These are phyloP conservation scores for Penicillium riverlandense DNA, from an alignment of 495 filamentous ascomycete species.

Conservation along the genomic window DNA sequence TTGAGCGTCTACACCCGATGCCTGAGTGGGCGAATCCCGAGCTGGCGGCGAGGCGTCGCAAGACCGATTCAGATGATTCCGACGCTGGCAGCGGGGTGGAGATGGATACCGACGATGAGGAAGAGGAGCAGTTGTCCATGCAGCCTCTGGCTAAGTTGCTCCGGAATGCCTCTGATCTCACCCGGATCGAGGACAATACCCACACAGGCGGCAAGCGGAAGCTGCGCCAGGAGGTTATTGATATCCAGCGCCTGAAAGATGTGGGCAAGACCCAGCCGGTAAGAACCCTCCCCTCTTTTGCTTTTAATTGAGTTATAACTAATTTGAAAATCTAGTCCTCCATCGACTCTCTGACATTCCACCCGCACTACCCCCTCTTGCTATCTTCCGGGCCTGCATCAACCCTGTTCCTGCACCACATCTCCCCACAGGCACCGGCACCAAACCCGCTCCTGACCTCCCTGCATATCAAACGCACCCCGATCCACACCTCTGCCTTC, in stretches of 20 bases:
- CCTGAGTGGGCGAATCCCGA: constrained; percentile 67
- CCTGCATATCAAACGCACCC: constrained; percentile 74
- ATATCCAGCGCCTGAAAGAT: constrained; percentile 70
- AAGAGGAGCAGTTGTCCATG: constrained; percentile 53
- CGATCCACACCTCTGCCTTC: constrained; percentile 75
- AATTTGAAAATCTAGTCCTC: constrained; percentile 51
- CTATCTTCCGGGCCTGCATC: constrained; percentile 81
- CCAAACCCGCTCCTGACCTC: constrained; percentile 86
- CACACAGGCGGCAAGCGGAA: constrained; percentile 45
- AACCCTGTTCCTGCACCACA: constrained; percentile 80
- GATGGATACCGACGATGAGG: constrained; percentile 54
- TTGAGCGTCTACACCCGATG: constrained; percentile 67
- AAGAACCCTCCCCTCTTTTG: constrained; percentile 12
- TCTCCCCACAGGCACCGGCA: constrained; percentile 64
- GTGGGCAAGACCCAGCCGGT: constrained; percentile 52
- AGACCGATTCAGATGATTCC: constrained; percentile 41
- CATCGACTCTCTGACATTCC: constrained; percentile 79
- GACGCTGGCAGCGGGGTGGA: constrained; percentile 28
- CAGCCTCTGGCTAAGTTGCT: constrained; percentile 77
- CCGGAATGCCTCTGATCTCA: constrained; percentile 53
- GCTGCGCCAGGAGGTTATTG: constrained; percentile 77
- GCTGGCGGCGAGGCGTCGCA: constrained; percentile 41
- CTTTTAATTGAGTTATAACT: not conserved
- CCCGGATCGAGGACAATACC: constrained; percentile 33
- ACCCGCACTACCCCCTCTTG: constrained; percentile 78